Evolutionary conservation across 2,329 filamentous ascomycete genomes (phyloP), one percentile per base, ranked within the genome.

Genomic region (Cucurbitaria berberidis): DNA sequence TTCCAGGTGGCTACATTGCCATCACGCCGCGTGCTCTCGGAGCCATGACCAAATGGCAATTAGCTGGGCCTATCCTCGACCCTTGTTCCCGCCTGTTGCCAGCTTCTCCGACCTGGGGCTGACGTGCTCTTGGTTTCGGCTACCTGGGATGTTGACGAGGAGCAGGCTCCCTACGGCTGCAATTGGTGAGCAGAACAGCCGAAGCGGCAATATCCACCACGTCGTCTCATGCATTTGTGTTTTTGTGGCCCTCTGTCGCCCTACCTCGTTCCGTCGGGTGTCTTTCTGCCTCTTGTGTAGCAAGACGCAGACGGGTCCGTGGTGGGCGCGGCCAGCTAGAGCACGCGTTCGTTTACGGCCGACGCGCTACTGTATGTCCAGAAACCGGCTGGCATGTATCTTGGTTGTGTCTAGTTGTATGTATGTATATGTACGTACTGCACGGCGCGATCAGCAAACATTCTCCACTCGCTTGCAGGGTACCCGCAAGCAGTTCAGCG

Each of bases 391-490:
- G 59, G n/a, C n/a, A n/a, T n/a, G n/a, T n/a, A n/a, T n/a, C n/a
- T n/a, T n/a, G n/a, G n/a, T n/a, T n/a, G n/a, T n/a, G n/a, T n/a
- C n/a, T n/a, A n/a, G n/a, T n/a, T n/a, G n/a, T n/a, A n/a, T n/a
- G n/a, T n/a, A n/a, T n/a, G n/a, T n/a, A 55, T 52, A 42, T 53
- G 52, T 60, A 53, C 53, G 55, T 62, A 54, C 53, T 67, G 66
- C 55, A 50, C 59, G 60, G 59, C 58, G 60, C 61, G 62, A 70
- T 72, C 67, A 73, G 68, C 68, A 72, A 72, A 72, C 68, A 71
- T 63, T 68, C 64, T 69, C 70, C 69, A 72, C 70, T 55, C 42
- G 57, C 48, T 59, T 65, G 66, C 70, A 72, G 67, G 67, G 68
- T 55, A 58, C 42, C 61, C 60, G 63, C 67, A 63, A 66, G 58